A percentile compares a stretch with the other conserved stretches of the same genome.
Evolutionary conservation across 306 rosid species (phyloP).

Genomic region (Vachellia pachyceras): DNA sequence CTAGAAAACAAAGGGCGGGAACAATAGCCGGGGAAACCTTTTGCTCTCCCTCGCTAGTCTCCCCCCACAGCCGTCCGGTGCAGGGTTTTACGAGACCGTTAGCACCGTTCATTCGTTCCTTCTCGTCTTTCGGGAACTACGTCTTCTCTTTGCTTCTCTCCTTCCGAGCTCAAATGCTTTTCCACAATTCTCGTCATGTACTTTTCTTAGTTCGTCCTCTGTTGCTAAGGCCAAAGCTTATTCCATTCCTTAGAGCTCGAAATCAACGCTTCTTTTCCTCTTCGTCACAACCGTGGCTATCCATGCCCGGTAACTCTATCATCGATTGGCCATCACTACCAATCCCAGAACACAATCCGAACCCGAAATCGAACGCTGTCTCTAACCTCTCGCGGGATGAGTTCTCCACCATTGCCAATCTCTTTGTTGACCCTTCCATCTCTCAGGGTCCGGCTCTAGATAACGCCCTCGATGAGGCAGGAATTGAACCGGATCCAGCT

Average conservation of each 20-base stretch:
- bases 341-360: constrained; percentile 15
- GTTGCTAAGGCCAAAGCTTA: constrained; percentile 36
- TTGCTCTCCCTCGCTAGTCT: neutral
- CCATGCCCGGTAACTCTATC: constrained; percentile 66
- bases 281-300: constrained; percentile 58
- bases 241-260: constrained; percentile 22
- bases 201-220: constrained; percentile 29
- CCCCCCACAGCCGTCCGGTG: neutral
- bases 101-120: neutral
- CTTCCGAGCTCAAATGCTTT: constrained; percentile 30
- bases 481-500: constrained; percentile 54
- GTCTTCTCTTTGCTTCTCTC: neutral
- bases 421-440: constrained; percentile 55
- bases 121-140: neutral
- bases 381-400: constrained; percentile 37
- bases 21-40: neutral
- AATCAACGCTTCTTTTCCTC: constrained; percentile 44
- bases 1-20: neutral
- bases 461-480: constrained; percentile 56
- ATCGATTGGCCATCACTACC: constrained; percentile 56
- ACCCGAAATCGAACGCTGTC: constrained; percentile 6
- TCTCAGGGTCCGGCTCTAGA: constrained; percentile 62
- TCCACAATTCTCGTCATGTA: constrained; percentile 31
- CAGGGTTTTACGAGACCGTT: constrained; percentile 5
- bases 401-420: constrained; percentile 54